Percentiles rank a stretch among this genome's conserved stretches.
These are phyloP conservation scores for Aspergillus awamori DNA, from an alignment of 2,329 filamentous ascomycete species.

Conservation along the genomic window DNA sequence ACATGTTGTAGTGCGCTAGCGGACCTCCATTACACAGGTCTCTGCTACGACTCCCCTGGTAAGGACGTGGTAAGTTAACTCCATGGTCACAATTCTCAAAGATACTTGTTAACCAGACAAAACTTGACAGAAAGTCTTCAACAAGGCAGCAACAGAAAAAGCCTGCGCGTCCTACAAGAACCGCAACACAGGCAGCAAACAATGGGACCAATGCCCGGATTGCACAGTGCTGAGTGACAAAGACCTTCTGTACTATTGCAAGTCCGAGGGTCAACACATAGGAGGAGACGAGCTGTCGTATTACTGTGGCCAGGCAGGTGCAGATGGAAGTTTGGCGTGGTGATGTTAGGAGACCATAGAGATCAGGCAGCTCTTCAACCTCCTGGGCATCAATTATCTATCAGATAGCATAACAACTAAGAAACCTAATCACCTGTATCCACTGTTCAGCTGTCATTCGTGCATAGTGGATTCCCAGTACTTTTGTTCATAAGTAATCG, in stretches of 20 bases:
- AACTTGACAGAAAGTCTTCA: constrained; percentile 19
- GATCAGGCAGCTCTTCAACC: background rate
- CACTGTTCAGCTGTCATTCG: background rate
- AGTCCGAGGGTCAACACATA: constrained; percentile 25
- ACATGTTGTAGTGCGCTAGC: constrained; percentile 15
- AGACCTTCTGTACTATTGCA: constrained; percentile 23
- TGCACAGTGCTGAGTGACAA: constrained; percentile 20
- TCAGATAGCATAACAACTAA: background rate
- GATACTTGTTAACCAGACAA: background rate
- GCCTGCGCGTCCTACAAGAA: constrained; percentile 25
- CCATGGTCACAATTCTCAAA: background rate
- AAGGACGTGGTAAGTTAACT: constrained; percentile 15
- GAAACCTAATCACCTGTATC: background rate
- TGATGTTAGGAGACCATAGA: background rate
- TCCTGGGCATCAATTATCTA: background rate
- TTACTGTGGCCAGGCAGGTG: constrained; percentile 24
- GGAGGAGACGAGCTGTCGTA: constrained; percentile 27
- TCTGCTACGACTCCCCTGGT: constrained; percentile 19
- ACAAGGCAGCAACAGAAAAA: constrained; percentile 21
- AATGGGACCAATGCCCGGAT: constrained; percentile 27
- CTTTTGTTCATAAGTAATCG: background rate
- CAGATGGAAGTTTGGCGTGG: constrained; percentile 23
- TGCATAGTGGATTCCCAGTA: background rate
- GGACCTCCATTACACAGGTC: constrained; percentile 19
- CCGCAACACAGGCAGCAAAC: constrained; percentile 25